phyloP scores from a whole-genome alignment of 1,284 basidiomycete species.

The Ceratobasidium sp. region DNA sequence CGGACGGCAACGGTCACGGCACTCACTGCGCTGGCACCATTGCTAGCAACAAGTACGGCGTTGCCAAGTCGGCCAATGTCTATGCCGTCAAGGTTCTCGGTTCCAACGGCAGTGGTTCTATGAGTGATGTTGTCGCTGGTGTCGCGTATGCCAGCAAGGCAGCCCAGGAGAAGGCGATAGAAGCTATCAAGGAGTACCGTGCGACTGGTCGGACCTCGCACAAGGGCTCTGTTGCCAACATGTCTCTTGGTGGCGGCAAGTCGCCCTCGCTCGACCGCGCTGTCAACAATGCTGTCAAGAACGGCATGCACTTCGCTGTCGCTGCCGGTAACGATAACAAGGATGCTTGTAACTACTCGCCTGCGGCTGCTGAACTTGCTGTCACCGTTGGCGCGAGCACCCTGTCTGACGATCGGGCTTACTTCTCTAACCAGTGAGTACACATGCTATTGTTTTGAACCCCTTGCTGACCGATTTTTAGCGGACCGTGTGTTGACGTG shows the following conservation, averaged over 20 bases:
- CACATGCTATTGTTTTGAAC: too few relatives aligned
- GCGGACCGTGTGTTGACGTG: constrained; percentile 64
- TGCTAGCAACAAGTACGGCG: constrained; percentile 66
- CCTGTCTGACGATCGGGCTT: constrained; percentile 64
- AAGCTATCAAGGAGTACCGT: constrained; percentile 53
- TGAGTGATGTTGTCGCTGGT: constrained; percentile 68
- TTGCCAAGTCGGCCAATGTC: constrained; percentile 67
- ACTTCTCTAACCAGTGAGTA: constrained; percentile 61
- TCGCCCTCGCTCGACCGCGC: constrained; percentile 66
- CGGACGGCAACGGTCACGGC: constrained; percentile 49
- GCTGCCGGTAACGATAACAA: constrained; percentile 69
- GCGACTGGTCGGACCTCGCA: constrained; percentile 62
- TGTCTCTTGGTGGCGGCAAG: constrained; percentile 71
- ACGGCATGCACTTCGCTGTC: constrained; percentile 67
- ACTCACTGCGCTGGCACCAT: constrained; percentile 58
- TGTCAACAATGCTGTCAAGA: constrained; percentile 65
- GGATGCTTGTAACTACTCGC: constrained; percentile 58
- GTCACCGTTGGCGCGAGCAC: constrained; percentile 58
- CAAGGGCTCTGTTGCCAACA: constrained; percentile 71
- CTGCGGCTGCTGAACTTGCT: constrained; percentile 59
- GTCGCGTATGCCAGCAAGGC: constrained; percentile 63
- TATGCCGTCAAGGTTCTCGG: constrained; percentile 70
- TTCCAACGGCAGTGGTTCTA: constrained; percentile 63
- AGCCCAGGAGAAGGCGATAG: constrained; percentile 56
- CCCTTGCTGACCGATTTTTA: not conserved